Evolutionary conservation across 495 filamentous ascomycete genomes (phyloP), one percentile per base, ranked within the genome.

Genomic region (Penicillium steckii): DNA sequence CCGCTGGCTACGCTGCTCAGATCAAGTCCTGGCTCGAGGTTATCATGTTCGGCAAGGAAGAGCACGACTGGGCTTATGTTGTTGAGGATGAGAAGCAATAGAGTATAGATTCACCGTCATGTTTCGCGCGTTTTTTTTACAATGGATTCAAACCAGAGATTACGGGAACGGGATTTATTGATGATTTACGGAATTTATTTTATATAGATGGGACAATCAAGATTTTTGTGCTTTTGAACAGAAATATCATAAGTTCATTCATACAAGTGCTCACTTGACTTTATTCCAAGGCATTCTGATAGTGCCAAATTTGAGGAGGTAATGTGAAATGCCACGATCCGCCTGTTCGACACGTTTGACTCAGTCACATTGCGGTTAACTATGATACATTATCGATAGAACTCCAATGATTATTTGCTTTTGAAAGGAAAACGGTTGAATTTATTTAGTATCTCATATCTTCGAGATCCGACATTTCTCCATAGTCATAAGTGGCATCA

Each of bases 31-130:
- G 89, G 89, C 73, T 96, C 48, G 73, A 72, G 64, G 82, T 85
- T 35, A 93, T 96, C 67, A 95, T 94, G 88, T 96, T 84, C 67
- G 91, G 91, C 46, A 85, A 83, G 57, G 85, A 84, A 65, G 65
- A 83, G 45, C 88, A 95, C 60, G 82, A 87, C 44, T 96, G 91
- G 91, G 83, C 82, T 21, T 77, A 90, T 52, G 79, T 89, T 21
- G 80, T 96, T 44, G 76, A 87, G 44, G 82, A 88, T 64, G 72
- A 80, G 61, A 59, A 68, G 45, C 50, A 71, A 57, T 68, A 71
- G 50, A 62, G 15, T 10, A 22, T 19, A 21, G 22, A 7, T 8
- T 35, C 4, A 7, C 3, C n/a, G n/a, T n/a, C n/a, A n/a, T n/a
- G n/a, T n/a, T n/a, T n/a, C n/a, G n/a, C n/a, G n/a, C n/a, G n/a